Evolutionary conservation across 106 monocot genomes (phyloP).

Genomic region (Ottelia alismoides): DNA sequence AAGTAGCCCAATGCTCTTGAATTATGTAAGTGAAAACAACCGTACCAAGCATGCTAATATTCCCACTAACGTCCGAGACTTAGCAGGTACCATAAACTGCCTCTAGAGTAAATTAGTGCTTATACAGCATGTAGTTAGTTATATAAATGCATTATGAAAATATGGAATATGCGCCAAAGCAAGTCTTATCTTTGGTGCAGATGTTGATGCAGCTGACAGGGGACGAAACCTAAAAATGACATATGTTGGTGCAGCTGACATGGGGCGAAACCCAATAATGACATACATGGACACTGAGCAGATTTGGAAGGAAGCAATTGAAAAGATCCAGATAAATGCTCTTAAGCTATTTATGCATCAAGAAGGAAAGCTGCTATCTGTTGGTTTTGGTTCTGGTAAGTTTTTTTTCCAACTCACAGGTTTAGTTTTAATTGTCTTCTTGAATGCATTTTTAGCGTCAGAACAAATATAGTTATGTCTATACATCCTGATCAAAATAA

Average conservation of each 20-base stretch:
- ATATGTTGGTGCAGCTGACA: too few species aligned
- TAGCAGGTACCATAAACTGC: constrained; percentile 16
- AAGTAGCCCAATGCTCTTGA: constrained; percentile 25
- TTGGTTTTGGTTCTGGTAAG: constrained; percentile 55
- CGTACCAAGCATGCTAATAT: constrained; percentile 4
- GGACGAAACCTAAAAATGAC: too few species aligned
- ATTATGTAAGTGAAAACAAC: constrained; percentile 10
- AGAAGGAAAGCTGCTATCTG: constrained; percentile 49
- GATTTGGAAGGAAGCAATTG: constrained; percentile 53
- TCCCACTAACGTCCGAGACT: constrained; percentile 2
- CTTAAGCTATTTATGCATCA: constrained; percentile 39
- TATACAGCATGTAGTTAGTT: too few species aligned
- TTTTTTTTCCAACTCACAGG: too few species aligned
- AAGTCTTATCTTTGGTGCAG: neutral
- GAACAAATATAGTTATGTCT: too few species aligned
- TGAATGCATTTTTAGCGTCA: too few species aligned
- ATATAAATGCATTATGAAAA: too few species aligned
- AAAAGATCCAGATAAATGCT: constrained; percentile 31
- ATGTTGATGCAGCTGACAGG: constrained; percentile 8
- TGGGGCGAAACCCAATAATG: constrained; percentile 8
- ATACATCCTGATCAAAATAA: too few species aligned
- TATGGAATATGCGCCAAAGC: neutral
- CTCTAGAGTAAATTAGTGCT: too few species aligned
- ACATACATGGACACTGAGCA: constrained; percentile 21
- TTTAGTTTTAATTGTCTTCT: too few species aligned